Conservation (phyloP, 1,139 yeast species). For the Saccharomyces pastorianus region DNA sequence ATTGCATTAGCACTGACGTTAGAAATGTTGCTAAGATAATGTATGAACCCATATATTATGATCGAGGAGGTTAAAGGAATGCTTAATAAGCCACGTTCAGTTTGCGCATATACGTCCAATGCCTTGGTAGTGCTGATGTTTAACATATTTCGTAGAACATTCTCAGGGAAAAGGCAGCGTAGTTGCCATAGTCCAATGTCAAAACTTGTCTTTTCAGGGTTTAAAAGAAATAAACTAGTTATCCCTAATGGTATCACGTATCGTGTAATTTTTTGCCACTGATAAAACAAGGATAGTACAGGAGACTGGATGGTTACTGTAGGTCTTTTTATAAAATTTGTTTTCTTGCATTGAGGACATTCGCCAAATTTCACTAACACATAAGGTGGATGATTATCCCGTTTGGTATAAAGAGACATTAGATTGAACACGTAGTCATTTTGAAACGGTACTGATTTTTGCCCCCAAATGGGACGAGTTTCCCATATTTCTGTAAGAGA, state of each 20-base stretch:
- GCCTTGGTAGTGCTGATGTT: conserved; percentile 28
- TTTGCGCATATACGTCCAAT: conserved; percentile 14
- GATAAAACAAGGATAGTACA: conserved; percentile 3
- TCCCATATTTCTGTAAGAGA: not conserved
- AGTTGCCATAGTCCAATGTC: conserved; percentile 17
- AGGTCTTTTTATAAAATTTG: not conserved
- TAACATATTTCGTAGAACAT: conserved; percentile 32
- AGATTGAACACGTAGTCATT: not conserved
- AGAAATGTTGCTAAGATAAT: not conserved
- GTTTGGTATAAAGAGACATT: not conserved
- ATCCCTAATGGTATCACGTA: conserved; percentile 6
- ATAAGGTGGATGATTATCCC: not conserved
- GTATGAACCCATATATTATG: conserved; percentile 13
- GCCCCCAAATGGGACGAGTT: conserved; percentile 8
- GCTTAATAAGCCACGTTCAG: conserved; percentile 12
- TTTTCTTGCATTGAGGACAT: conserved; percentile 1
- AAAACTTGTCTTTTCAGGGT: conserved; percentile 10
- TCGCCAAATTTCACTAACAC: conserved; percentile 4
- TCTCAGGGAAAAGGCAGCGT: conserved; percentile 26
- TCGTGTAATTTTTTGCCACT: conserved; percentile 5
- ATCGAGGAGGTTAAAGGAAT: conserved; percentile 12
- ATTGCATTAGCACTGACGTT: not conserved
- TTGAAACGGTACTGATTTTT: conserved; percentile 7
- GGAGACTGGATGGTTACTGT: not conserved
- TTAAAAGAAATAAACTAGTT: conserved; percentile 5